Evolutionary conservation across 2,329 filamentous ascomycete genomes (phyloP).

Genomic region (Clonostachys rhizophaga): DNA sequence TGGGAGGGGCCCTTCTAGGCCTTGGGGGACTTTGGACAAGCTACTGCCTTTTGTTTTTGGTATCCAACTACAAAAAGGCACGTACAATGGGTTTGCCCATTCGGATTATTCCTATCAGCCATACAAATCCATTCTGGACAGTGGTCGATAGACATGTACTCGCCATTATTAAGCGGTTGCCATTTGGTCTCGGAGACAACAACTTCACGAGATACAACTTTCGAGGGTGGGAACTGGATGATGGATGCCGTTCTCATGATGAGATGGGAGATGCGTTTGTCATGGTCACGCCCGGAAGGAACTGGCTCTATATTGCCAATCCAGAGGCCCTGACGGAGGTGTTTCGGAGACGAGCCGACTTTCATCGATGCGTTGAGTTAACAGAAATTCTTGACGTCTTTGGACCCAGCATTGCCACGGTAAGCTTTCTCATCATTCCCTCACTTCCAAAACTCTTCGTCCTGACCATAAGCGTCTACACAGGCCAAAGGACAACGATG

Average conservation of each 20-base stretch:
- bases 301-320: conserved; percentile 4
- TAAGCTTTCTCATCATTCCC: background rate
- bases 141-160: conserved; percentile 16
- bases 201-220: conserved; percentile 23
- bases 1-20: no score
- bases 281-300: conserved; percentile 2
- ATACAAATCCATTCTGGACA: conserved; percentile 20
- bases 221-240: conserved; percentile 16
- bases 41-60: no score
- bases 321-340: conserved; percentile 4
- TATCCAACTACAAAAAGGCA: conserved; percentile 6
- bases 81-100: conserved; percentile 20
- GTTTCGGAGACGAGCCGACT: background rate
- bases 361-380: background rate
- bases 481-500: conserved; percentile 2
- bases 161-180: conserved; percentile 8
- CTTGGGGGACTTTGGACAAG: no score
- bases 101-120: conserved; percentile 21
- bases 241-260: conserved; percentile 12
- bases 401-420: conserved; percentile 1
- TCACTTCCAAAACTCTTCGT: background rate
- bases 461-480: background rate
- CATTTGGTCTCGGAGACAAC: conserved; percentile 12
- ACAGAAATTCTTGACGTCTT: conserved; percentile 1
- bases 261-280: conserved; percentile 15